Conservation (phyloP, 306 rosid genomes). For the Prunus campanulata region DNA sequence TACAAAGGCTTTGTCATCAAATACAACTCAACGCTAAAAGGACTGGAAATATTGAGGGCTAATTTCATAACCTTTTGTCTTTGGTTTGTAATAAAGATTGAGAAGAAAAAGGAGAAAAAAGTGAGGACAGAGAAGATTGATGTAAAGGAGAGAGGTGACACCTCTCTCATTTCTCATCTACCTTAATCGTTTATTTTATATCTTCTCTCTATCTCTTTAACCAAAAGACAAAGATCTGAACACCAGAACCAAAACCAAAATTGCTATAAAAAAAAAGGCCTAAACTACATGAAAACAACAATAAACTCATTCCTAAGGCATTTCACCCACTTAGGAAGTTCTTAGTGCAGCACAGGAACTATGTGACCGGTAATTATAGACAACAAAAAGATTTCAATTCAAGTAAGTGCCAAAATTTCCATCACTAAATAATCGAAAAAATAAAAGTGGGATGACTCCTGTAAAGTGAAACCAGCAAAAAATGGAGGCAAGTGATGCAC, state of each 20-base stretch:
- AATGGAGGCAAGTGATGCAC: background rate
- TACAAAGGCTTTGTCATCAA: background rate
- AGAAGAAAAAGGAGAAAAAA: too few species aligned
- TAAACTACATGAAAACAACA: background rate
- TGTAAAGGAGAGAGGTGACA: background rate
- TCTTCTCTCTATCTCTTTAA: too few species aligned
- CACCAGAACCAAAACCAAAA: background rate
- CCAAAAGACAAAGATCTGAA: background rate
- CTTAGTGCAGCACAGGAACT: background rate
- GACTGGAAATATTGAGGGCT: too few species aligned
- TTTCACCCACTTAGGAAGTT: background rate
- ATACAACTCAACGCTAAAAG: background rate
- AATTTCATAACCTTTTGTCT: too few species aligned
- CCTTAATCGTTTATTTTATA: too few species aligned
- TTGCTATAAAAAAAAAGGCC: background rate
- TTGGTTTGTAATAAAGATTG: too few species aligned
- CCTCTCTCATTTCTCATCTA: too few species aligned
- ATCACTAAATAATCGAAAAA: background rate
- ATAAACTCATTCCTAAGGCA: background rate
- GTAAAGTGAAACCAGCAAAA: background rate
- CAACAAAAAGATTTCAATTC: too few species aligned
- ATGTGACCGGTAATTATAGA: background rate
- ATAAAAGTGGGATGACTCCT: background rate
- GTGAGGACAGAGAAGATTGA: background rate
- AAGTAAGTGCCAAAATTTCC: background rate